A percentile compares a stretch with the other conserved stretches of the same genome.
Conservation (phyloP, 441 rosid species). For the Daphne laureola region DNA sequence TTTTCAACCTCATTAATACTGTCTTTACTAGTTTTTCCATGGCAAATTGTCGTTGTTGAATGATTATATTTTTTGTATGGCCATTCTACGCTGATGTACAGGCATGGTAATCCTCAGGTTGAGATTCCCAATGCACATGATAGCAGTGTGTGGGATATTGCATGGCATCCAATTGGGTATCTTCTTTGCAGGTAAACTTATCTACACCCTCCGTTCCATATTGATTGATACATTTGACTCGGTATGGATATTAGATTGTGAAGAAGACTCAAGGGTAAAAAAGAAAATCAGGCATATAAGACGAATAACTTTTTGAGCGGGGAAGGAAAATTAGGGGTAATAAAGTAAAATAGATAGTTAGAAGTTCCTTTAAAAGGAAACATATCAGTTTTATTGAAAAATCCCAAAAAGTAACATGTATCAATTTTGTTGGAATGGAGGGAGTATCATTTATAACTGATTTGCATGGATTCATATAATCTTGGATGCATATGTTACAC, state of each 20-base stretch:
- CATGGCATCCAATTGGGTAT: slow-evolving; percentile 99
- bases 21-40: not conserved
- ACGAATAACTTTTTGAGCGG: too few relatives aligned
- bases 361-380: too few relatives aligned
- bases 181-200: slow-evolving; percentile 81
- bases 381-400: too few relatives aligned
- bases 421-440: too few relatives aligned
- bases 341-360: too few relatives aligned
- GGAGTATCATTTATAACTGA: slow-evolving; percentile 3
- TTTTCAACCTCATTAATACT: slow-evolving; percentile 3
- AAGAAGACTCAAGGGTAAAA: too few relatives aligned
- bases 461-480: slow-evolving; percentile 4
- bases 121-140: slow-evolving; percentile 85
- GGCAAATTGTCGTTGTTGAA: not conserved
- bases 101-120: slow-evolving; percentile 92
- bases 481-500: too few relatives aligned
- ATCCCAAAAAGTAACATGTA: too few relatives aligned
- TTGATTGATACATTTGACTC: too few relatives aligned
- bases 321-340: too few relatives aligned
- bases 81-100: slow-evolving; percentile 26
- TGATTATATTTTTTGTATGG: slow-evolving; percentile 4
- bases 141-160: slow-evolving; percentile 92
- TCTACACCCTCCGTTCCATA: not conserved
- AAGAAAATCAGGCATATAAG: too few relatives aligned
- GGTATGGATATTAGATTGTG: too few relatives aligned